Base-by-base conservation (phyloP, 768 basidiomycete genomes). In the Sporobolomyces phaffii region DNA sequence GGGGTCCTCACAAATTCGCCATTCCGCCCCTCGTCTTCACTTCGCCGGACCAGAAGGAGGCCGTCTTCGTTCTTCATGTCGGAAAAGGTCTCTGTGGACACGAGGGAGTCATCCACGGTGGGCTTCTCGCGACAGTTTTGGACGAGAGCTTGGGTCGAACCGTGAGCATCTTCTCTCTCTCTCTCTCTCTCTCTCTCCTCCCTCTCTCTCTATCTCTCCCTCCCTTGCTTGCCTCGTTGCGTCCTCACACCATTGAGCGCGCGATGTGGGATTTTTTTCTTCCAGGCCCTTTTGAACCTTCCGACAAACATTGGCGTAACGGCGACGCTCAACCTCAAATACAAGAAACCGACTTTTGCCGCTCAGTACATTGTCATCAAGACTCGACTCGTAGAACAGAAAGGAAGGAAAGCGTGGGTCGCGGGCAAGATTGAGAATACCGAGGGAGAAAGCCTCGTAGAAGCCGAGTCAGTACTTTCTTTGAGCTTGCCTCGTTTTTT, bases 231-330 rank as follows among this genome's bases (percentile, higher is more conserved):
- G n/a, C n/a, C n/a, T n/a, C n/a, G n/a, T n/a, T n/a, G n/a, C n/a
- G n/a, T n/a, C n/a, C n/a, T n/a, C n/a, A n/a, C n/a, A n/a, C n/a
- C n/a, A n/a, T n/a, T n/a, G n/a, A n/a, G n/a, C n/a, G 13, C 18
- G 28, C 7, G 22, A 28, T 9, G 14, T 22, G 13, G 41, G 43
- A 44, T 40, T 28, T 9, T n/a, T n/a, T 29, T 24, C 36, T 52
- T 15, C 62, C 70, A 94, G 91, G 91, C 94, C 15, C 83, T 93
- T 45, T 81, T 82, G 53, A 90, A 91, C 75, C 79, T 98, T 0
- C 91, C 92, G 0, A 87, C 89, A 26, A 87, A 88, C 75, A 86
- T 98, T 45, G 94, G 90, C 22, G 93, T 98, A 15, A 99, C 94
- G 0, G 94, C 93, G 2, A 88, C 84, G 47, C 81, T 99, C 47